phyloP scores from a whole-genome alignment of 2,329 filamentous ascomycete species.

The Fusarium compactum region DNA sequence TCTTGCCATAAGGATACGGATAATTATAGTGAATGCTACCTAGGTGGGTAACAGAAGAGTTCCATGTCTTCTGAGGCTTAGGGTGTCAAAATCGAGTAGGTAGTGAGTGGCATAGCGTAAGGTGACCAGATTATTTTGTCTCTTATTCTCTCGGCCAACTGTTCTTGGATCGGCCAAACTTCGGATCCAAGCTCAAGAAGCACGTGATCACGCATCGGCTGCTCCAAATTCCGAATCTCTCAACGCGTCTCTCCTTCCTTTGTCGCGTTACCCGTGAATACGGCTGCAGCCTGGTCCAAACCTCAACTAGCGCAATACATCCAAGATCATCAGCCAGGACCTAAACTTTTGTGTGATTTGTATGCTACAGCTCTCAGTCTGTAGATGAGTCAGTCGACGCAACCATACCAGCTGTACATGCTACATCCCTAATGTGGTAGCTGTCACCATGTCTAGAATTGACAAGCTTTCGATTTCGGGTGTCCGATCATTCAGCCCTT shows the following conservation, averaged over 20 bases:
- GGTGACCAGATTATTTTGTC: neutral
- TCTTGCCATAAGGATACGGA: neutral
- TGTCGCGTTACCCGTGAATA: conserved; percentile 31
- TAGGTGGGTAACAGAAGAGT: neutral
- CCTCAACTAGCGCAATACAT: neutral
- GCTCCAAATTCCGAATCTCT: neutral
- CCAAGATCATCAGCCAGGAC: neutral
- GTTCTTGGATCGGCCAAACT: conserved; percentile 7
- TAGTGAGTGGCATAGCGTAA: neutral
- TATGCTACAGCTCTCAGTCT: neutral
- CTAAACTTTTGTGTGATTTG: neutral
- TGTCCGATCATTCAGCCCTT: conserved; percentile 85
- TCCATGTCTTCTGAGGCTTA: neutral
- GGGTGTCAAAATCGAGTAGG: neutral
- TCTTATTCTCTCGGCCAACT: neutral
- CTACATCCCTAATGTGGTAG: conserved; percentile 26
- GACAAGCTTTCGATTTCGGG: conserved; percentile 90
- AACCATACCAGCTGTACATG: neutral
- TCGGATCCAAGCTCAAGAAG: accelerated
- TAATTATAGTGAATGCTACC: neutral
- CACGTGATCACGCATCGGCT: conserved; percentile 38
- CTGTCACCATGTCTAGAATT: conserved; percentile 76
- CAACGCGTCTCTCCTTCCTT: conserved; percentile 24
- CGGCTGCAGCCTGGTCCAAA: conserved; percentile 20
- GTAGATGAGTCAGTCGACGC: conserved; percentile 3